Conservation (phyloP, 768 basidiomycete genomes). For the Tubosaeta sp. region DNA sequence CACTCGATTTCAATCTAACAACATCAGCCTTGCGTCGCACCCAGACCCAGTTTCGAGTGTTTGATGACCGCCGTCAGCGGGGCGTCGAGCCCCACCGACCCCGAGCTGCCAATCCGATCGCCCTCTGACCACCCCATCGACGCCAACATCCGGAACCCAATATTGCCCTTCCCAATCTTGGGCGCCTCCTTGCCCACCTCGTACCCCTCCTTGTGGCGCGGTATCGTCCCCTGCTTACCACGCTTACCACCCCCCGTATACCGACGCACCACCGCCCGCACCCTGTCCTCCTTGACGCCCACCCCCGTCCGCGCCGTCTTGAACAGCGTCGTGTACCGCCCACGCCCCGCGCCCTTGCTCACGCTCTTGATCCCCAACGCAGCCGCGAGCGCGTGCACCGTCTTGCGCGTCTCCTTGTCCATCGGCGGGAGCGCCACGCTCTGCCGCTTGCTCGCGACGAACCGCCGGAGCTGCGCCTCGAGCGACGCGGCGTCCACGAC, state of each 20-base stretch:
- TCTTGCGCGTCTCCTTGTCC: conserved; percentile 64
- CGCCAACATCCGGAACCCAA: conserved; percentile 85
- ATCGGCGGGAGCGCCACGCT: conserved; percentile 76
- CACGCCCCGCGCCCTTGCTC: conserved; percentile 67
- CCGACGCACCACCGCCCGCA: conserved; percentile 42
- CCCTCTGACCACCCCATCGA: conserved; percentile 93
- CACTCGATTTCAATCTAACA: not conserved
- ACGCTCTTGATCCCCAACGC: conserved; percentile 75
- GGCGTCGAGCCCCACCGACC: conserved; percentile 57
- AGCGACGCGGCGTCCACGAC: conserved; percentile 66
- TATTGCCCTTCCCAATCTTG: conserved; percentile 72
- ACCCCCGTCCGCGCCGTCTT: conserved; percentile 62
- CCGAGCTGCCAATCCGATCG: conserved; percentile 59
- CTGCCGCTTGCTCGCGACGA: conserved; percentile 50
- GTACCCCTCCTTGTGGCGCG: conserved; percentile 74
- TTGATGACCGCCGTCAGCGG: conserved; percentile 86
- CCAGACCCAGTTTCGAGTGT: conserved; percentile 78
- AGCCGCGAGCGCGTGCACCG: conserved; percentile 74
- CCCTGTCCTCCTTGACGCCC: conserved; percentile 54
- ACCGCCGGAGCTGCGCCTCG: conserved; percentile 64
- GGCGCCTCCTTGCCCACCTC: conserved; percentile 86
- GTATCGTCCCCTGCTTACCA: conserved; percentile 26
- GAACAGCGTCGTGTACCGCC: conserved; percentile 70
- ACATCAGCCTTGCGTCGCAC: conserved; percentile 41
- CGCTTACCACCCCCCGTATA: conserved; percentile 20